Evolutionary conservation across 2,329 filamentous ascomycete species (phyloP), one percentile per base, ranked within the genome.

Genomic region (Ascochyta viciae-villosae): DNA sequence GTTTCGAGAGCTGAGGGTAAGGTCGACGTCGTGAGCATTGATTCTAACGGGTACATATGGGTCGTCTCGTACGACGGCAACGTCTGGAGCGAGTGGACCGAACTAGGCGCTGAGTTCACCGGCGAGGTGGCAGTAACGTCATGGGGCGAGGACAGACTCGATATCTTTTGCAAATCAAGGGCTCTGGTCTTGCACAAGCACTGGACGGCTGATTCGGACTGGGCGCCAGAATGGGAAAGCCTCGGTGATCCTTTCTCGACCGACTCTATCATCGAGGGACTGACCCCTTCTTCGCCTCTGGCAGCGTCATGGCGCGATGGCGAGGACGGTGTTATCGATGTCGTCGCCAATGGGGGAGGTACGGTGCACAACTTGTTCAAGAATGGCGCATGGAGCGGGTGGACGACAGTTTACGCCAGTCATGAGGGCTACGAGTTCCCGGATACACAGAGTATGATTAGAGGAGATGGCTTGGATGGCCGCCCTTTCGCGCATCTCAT

Each of bases 361-460:
- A 34, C 40, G 3, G 15, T 29, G 2, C 59, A 62, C 42, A 56
- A 51, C 19, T 23, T 37, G 3, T 59, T 59, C 50, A 33, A 23
- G 6, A 40, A 54, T 26, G 51, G 52, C 19, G 42, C 6, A n/a
- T 62, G 59, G 59, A 42, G 37, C 22, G 46, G 57, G 15, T 62
- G 59, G 59, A 42, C 19, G 1, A 27, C 19, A 2, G 37, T 62
- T 12, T 13, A 1, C 2, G 56, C 56, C 19, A 56, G 56, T 8
- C 56, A 59, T 29, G 59, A 62, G 13, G 56, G 51, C 10, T 29
- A 39, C 31, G 52, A 56, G 33, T 56, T 57, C 23, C 24, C 46
- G 6, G 35, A 62, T 16, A 59, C 59, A 1, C 51, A 56, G 43
- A 62, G 59, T 29, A 44, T 62, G 3, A 42, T 53, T n/a, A n/a